Base-by-base conservation (phyloP, 2,329 filamentous ascomycete genomes). In the Bipolaris oryzae region DNA sequence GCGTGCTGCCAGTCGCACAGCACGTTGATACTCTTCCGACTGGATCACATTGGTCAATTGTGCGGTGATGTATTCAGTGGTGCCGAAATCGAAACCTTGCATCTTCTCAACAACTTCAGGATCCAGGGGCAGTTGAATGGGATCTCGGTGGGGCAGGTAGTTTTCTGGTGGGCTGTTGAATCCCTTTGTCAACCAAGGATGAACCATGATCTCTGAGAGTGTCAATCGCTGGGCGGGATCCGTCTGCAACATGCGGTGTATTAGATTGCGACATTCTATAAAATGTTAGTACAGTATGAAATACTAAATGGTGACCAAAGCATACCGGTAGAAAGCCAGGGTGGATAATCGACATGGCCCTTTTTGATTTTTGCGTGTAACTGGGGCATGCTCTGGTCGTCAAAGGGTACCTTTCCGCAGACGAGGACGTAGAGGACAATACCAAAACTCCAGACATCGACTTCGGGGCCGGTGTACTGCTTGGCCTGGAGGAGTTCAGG, bases 351-450 rank as follows among this genome's bases (percentile, higher is more conserved):
- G 16, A 98, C 95, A 48, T 91, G 79, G 34, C 95, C 95, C 74
- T 96, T 96, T 81, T 99, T 99, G 78, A 99, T 99, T 80, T 99
- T 99, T 56, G 94, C 93, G 78, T 99, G 95, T 46, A 99, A 82
- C 62, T 96, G 93, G 34, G 94, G 95, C 92, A 99, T 99, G 79
- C 93, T 97, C 79, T 99, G 95, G 73, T 99, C 95, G 74, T 99
- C 95, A 71, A 99, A 99, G 0, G 95, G 95, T 3, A 99, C 95
- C 77, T 98, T 98, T 50, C 95, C 95, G 73, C 95, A 98, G 3
- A 98, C 95, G 60, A 99, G 79, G 55, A 99, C 95, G 70, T 98
- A 99, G 13, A 99, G 84, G 11, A 99, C 95, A 67, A 99, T 97
- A 20, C 95, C 95, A 77, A 98, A 98, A 79, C 95, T 98, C 95